Percentiles rank a stretch among this genome's conserved stretches.
These are phyloP conservation scores for Chaetomium cochliodes DNA, from an alignment of 495 filamentous ascomycete genomes.

Conservation along the genomic window DNA sequence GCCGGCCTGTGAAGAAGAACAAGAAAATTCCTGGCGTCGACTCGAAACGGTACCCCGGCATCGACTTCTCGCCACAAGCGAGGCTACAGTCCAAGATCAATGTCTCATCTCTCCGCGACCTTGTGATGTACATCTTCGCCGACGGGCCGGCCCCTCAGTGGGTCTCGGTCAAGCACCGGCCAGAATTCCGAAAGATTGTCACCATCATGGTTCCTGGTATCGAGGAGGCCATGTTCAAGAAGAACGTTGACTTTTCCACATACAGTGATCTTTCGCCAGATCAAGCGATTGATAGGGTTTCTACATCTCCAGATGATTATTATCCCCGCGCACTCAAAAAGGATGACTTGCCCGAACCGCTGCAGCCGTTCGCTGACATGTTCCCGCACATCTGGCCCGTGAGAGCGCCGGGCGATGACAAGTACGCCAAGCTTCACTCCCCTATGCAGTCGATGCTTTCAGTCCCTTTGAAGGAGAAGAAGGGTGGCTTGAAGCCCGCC, in stretches of 20 bases:
- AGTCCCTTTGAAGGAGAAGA: conserved; percentile 60
- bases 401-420: conserved; percentile 78
- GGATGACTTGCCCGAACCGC: conserved; percentile 57
- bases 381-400: conserved; percentile 90
- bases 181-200: conserved; percentile 76
- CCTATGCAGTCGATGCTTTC: conserved; percentile 75
- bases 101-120: conserved; percentile 72
- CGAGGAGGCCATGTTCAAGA: conserved; percentile 85
- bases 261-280: conserved; percentile 39
- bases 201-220: conserved; percentile 92
- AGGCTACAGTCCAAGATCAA: conserved; percentile 72
- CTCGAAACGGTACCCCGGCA: conserved; percentile 67
- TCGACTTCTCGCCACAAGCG: conserved; percentile 64
- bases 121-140: conserved; percentile 86
- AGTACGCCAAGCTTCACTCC: conserved; percentile 74
- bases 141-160: conserved; percentile 83
- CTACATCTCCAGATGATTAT: conserved; percentile 61
- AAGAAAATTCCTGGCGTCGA: conserved; percentile 57
- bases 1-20: conserved; percentile 50
- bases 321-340: conserved; percentile 66
- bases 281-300: conserved; percentile 35
- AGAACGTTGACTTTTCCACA: conserved; percentile 53
- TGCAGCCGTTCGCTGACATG: conserved; percentile 74
- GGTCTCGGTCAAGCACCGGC: conserved; percentile 75
- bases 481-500: conserved; percentile 54